Conservation (phyloP, 1,139 yeast genomes). For the Insectozyma bohioensis region DNA sequence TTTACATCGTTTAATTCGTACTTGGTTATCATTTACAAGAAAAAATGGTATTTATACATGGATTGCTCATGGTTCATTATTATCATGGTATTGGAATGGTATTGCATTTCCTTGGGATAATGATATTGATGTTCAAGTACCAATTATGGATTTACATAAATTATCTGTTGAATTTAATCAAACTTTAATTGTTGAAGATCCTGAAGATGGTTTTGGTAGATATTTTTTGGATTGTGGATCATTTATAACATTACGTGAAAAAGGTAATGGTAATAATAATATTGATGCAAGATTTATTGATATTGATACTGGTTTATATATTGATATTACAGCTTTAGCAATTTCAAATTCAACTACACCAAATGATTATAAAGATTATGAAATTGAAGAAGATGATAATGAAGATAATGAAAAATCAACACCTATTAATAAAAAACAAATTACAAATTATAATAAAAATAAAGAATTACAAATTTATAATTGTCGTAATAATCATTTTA, state of each 20-base stretch:
- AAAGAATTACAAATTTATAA: slow-evolving; percentile 28
- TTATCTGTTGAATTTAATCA: slow-evolving; percentile 37
- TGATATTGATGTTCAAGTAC: slow-evolving; percentile 40
- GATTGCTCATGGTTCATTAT: slow-evolving; percentile 43
- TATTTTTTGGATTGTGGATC: slow-evolving; percentile 35
- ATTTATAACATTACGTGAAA: slow-evolving; percentile 29
- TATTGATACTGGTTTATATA: slow-evolving; percentile 37
- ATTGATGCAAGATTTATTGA: slow-evolving; percentile 43
- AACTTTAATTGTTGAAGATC: slow-evolving; percentile 30
- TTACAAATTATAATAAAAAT: slow-evolving; percentile 8
- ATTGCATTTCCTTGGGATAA: slow-evolving; percentile 39
- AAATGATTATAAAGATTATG: slow-evolving; percentile 30
- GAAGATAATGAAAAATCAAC: slow-evolving; percentile 11
- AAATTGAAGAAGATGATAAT: no score
- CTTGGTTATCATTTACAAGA: slow-evolving; percentile 35
- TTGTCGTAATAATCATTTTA: slow-evolving; percentile 31
- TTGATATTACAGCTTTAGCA: slow-evolving; percentile 39
- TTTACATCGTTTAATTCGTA: slow-evolving; percentile 29
- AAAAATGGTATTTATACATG: slow-evolving; percentile 33
- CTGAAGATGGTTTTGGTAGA: slow-evolving; percentile 30
- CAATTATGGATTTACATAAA: slow-evolving; percentile 29
- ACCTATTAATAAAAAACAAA: slow-evolving; percentile 5
- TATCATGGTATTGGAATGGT: slow-evolving; percentile 45
- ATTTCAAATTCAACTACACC: slow-evolving; percentile 32
- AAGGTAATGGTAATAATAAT: slow-evolving; percentile 34